Base-by-base conservation (phyloP, 2,329 filamentous ascomycete species). In the Juglanconis juglandina region DNA sequence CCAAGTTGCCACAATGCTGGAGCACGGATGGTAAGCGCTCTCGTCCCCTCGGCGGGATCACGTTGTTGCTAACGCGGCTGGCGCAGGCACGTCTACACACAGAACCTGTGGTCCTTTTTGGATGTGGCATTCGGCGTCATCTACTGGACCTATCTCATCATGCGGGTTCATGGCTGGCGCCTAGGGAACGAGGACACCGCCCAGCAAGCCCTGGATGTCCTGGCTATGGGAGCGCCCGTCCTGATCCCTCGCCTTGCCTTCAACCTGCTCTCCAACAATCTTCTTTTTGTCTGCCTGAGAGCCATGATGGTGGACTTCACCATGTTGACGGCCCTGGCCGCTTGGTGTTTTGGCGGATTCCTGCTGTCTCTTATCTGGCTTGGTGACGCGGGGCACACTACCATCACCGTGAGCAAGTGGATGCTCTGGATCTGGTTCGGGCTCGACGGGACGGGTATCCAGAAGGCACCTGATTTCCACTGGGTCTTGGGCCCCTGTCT, bases 361-460 rank as follows among this genome's bases (percentile, higher is more conserved):
- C 73, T 95, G 56, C 78, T 96, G 50, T 90, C 90, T 32, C 83
- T 96, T 71, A 81, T 87, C 41, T 95, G 91, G 91, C 83, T 96
- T 8, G 86, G 86, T 61, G 82, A 89, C 65, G 87, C 85, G 24
- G 73, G 75, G 1, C 86, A 89, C 56, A 76, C 82, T 55, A 73
- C 87, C 4, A 76, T 89, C 73, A 90, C 87, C 1, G 92, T 95
- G 63, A 86, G 86, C 49, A 92, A 93, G 73, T 96, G 91, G 91
- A 94, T 96, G 90, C 83, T 95, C 1, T 95, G 90, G 83, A 93
- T 96, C 65, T 96, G 91, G 91, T 95, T 96, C 69, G 91, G 91
- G 2, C 83, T 96, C 1, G 91, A 95, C 67, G 91, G 84, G 6
- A 86, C 81, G 3, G 85, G 85, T 7, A 86, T 88, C 47, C 79